Percentiles rank a stretch among this genome's conserved stretches.
Conservation (phyloP, 1,284 basidiomycete species). For the Rugiboletus extremiorientalis region DNA sequence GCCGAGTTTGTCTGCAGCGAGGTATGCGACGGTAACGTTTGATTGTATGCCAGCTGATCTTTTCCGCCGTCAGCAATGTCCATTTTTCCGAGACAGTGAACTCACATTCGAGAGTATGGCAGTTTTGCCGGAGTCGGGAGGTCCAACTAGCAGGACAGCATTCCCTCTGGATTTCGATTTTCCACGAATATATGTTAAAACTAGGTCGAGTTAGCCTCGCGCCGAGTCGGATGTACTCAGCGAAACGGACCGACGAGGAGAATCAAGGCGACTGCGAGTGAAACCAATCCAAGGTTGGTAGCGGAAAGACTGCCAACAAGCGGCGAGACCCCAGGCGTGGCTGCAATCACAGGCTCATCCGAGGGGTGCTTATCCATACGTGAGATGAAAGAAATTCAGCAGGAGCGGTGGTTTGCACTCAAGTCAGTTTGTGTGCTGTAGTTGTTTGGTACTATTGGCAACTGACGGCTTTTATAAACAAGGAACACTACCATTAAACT, state of each 20-base stretch:
- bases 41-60: constrained; percentile 59
- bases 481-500: background rate
- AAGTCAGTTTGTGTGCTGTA: background rate
- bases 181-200: constrained; percentile 43
- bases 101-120: constrained; percentile 58
- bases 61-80: constrained; percentile 26
- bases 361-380: constrained; percentile 12
- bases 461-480: constrained; percentile 15
- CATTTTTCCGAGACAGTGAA: constrained; percentile 22
- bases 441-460: constrained; percentile 23
- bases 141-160: constrained; percentile 63
- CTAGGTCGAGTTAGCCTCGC: constrained; percentile 25
- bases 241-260: constrained; percentile 26
- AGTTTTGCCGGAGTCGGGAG: constrained; percentile 75
- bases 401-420: background rate
- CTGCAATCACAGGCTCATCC: background rate
- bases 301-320: constrained; percentile 25
- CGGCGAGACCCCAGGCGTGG: constrained; percentile 18
- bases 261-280: constrained; percentile 24
- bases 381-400: background rate
- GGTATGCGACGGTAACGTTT: constrained; percentile 64
- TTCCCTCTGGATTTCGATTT: constrained; percentile 51
- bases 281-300: constrained; percentile 21
- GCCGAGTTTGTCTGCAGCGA: constrained; percentile 72
- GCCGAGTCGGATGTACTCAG: background rate